Percentiles rank a stretch among this genome's conserved stretches.
Conservation (phyloP, 257 asterid species). For the Solanum chilense region DNA sequence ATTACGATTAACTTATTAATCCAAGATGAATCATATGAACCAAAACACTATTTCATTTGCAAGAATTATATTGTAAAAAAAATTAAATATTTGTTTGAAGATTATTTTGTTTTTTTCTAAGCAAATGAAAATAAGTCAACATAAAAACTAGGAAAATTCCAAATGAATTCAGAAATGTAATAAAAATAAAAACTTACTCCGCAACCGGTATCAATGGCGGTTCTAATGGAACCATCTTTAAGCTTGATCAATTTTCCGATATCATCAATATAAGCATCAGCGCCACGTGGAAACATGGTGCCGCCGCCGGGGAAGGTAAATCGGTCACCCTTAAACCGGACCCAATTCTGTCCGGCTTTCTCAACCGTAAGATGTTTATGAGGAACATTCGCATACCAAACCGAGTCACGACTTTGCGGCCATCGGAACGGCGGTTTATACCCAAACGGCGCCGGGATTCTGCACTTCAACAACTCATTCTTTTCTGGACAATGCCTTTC, state of each 20-base stretch:
- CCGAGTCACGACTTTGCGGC: slow-evolving; percentile 78
- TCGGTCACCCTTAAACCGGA: slow-evolving; percentile 72
- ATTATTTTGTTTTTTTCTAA: not conserved
- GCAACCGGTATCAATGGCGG: slow-evolving; percentile 95
- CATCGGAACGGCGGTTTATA: slow-evolving; percentile 71
- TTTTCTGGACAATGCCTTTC: slow-evolving; percentile 85
- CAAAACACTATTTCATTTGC: not conserved
- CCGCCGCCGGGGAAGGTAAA: slow-evolving; percentile 94
- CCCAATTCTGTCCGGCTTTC: slow-evolving; percentile 96
- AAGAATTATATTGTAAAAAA: no score
- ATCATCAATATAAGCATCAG: slow-evolving; percentile 76
- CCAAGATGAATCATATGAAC: not conserved
- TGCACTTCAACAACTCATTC: slow-evolving; percentile 40
- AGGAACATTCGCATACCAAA: slow-evolving; percentile 91
- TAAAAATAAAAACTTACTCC: slow-evolving; percentile 35
- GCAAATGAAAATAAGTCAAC: not conserved
- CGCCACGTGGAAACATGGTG: slow-evolving; percentile 97
- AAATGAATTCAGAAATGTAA: not conserved
- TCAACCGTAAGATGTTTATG: slow-evolving; percentile 93
- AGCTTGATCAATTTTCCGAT: slow-evolving; percentile 68
- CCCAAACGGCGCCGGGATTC: slow-evolving; percentile 82
- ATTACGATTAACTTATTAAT: no score
- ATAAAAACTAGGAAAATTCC: not conserved
- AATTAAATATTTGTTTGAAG: not conserved
- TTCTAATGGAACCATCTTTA: slow-evolving; percentile 56